Evolutionary conservation across 805 yeast genomes (phyloP).

Genomic region (Dipodascopsis uninucleata): DNA sequence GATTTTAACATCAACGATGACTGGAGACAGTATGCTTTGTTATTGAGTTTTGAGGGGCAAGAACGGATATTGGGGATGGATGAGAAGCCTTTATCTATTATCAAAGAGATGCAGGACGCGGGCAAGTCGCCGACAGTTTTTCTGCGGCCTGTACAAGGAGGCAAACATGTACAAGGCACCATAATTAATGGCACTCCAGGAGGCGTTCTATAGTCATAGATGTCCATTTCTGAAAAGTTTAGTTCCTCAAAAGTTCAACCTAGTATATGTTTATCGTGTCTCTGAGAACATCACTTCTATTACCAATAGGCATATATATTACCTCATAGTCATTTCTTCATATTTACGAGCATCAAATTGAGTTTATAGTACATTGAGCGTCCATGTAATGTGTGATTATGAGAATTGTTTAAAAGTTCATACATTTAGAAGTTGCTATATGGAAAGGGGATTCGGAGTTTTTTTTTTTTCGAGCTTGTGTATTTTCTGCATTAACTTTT

Average conservation of each 20-base stretch:
- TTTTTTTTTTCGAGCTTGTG: too few species aligned
- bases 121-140: conserved; percentile 89
- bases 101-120: conserved; percentile 76
- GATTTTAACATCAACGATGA: conserved; percentile 76
- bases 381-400: too few species aligned
- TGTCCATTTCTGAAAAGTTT: background rate
- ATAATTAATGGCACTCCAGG: conserved; percentile 29
- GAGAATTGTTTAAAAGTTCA: too few species aligned
- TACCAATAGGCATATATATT: too few species aligned
- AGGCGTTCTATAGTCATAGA: conserved; percentile 28
- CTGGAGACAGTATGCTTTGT: conserved; percentile 84
- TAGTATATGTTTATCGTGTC: too few species aligned
- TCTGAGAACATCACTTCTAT: too few species aligned
- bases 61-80: conserved; percentile 78
- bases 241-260: background rate
- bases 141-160: conserved; percentile 75
- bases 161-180: conserved; percentile 29
- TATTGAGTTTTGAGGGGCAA: conserved; percentile 85
- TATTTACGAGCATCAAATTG: too few species aligned
- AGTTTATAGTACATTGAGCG: too few species aligned
- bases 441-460: too few species aligned
- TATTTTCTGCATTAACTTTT: too few species aligned
- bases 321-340: too few species aligned
- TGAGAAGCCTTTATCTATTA: conserved; percentile 83
- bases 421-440: too few species aligned